Evolutionary conservation across 148 eudicot genomes (phyloP), one percentile per base, ranked within the genome.

Genomic region (Vaccinium corymbosum): DNA sequence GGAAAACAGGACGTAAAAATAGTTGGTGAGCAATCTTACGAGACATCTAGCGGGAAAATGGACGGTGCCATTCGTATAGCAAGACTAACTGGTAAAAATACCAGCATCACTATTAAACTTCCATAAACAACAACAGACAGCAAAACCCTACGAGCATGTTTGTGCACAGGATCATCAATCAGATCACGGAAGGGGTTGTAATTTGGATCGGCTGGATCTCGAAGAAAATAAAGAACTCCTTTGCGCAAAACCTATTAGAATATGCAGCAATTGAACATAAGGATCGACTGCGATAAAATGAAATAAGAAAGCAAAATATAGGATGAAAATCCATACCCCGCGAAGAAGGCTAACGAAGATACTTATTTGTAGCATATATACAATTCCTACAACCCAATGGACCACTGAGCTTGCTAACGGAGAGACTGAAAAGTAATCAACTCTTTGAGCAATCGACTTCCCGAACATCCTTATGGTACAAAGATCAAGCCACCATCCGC

Each of bases 401-500:
- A 95, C 90, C 87, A 95, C 88, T 42, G 97, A 94, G 87, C 98
- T 94, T 68, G 95, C 97, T 49, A 94, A 87, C 49, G 98, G 98
- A 75, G 98, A 92, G 57, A 89, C 89, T 20, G 98, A 90, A 82
- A 94, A 94, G 88, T 94, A 95, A 57, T 95, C 98, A 70, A 92
- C 94, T 88, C 98, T 93, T 82, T 95, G 95, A 64, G 92, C 83
- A 87, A 95, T 92, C 9, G 98, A 88, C 89, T 92, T 95, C 78
- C 95, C 98, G 88, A 95, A 95, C 98, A 95, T 94, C 81, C 91
- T 90, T 79, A 95, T 89, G 17, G 98, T 95, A 88, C 98, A 95
- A 76, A 95, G 89, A 89, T 95, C 98, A 80, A 95, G 88, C 98
- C 98, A 95, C 98, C 98, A 95, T 68, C 98, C 98, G 80, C 98